Evolutionary conservation across 2,329 filamentous ascomycete genomes (phyloP).

Genomic region (Claviceps sp.): DNA sequence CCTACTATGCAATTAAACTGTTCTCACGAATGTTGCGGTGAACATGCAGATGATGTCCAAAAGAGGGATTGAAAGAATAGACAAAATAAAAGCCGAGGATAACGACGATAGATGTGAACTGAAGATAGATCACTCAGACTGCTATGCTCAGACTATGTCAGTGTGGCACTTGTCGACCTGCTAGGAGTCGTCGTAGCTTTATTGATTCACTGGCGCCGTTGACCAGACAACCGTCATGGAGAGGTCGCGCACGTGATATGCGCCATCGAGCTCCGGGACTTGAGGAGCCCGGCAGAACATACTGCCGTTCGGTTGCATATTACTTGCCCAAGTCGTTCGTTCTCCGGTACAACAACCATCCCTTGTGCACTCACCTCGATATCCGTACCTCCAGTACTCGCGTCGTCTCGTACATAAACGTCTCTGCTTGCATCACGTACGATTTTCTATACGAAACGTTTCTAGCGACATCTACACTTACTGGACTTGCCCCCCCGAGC

Average conservation of each 20-base stretch:
- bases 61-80: not conserved
- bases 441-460: not conserved
- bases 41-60: not conserved
- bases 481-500: constrained; percentile 12
- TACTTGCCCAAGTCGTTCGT: constrained; percentile 14
- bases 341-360: constrained; percentile 11
- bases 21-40: not conserved
- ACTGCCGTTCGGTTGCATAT: constrained; percentile 14
- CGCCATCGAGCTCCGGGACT: constrained; percentile 1
- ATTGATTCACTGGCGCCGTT: constrained; percentile 5
- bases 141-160: not conserved
- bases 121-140: not conserved
- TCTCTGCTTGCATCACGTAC: constrained; percentile 3
- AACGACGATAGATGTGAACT: not conserved
- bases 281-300: constrained; percentile 17
- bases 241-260: constrained; percentile 14
- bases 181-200: constrained; percentile 1
- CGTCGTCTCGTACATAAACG: constrained; percentile 2
- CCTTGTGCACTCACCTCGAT: constrained; percentile 19
- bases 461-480: constrained; percentile 6
- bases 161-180: not conserved
- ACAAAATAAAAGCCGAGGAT: not conserved
- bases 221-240: constrained; percentile 8
- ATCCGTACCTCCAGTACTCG: constrained; percentile 11
- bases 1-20: constrained; percentile 6